Base-by-base conservation (phyloP, 2,329 filamentous ascomycete species). In the Fusarium brevicatenulatum region DNA sequence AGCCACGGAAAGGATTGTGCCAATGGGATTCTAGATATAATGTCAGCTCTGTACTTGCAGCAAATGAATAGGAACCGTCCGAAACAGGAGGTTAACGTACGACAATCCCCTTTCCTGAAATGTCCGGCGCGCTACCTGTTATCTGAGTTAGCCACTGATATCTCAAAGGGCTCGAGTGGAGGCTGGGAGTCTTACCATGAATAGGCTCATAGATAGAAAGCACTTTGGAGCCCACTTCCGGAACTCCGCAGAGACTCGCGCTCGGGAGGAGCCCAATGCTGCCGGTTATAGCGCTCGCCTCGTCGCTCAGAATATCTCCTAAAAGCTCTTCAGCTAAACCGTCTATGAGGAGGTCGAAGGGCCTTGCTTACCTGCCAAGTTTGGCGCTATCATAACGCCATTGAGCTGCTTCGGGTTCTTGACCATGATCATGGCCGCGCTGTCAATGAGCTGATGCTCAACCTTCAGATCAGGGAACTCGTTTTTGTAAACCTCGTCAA, bases 161-260 rank as follows among this genome's bases (percentile, higher is more conserved):
- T 28, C 7, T 28, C 10, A 13, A 18, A 28, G 23, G 34, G n/a
- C 34, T 53, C 10, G 34, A 53, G 32, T n/a, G 30, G 28, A 21
- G 46, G 9, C 34, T 25, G 53, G 12, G 21, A 42, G 15, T 46
- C 85, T 68, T 86, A 94, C 94, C 95, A 82, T 99, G 95, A 78
- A 99, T 98, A 32, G 95, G 95, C 88, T 98, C 95, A 82, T 97
- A 99, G 79, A 98, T 97, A 77, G 95, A 95, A 81, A 97, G 97
- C 80, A 95, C 94, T 81, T 89, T 91, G 77, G 87, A 89, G 86
- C 94, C 93, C 62, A 93, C 93, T 81, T 97, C 94, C 0, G 95
- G 95, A 68, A 97, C 91, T 44, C 93, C 94, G 74, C 91, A 93
- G 81, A 98, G 85, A 83, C 92, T 96, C 18, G 95, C 95, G 81